Evolutionary conservation across 495 filamentous ascomycete genomes (phyloP).

Genomic region (Penicillium argentinense): DNA sequence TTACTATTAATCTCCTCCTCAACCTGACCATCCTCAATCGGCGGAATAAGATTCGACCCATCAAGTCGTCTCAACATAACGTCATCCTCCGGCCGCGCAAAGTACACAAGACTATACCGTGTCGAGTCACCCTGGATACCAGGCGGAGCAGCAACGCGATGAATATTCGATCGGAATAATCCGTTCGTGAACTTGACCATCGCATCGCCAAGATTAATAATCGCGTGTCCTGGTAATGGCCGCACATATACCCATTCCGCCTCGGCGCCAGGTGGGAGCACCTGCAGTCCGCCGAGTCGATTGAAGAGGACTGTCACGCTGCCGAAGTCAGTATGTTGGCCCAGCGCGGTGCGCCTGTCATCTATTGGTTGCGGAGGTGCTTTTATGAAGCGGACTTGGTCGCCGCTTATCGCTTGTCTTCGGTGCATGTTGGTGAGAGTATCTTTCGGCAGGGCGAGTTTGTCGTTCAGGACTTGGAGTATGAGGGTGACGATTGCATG

Average conservation of each 20-base stretch:
- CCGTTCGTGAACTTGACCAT: slow-evolving; percentile 64
- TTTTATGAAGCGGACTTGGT: slow-evolving; percentile 60
- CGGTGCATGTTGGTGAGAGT: slow-evolving; percentile 52
- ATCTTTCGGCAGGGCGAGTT: slow-evolving; percentile 47
- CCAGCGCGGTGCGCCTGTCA: slow-evolving; percentile 40
- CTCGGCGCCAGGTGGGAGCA: slow-evolving; percentile 45
- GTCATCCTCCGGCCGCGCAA: slow-evolving; percentile 58
- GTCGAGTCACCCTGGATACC: slow-evolving; percentile 50
- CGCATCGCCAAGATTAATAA: slow-evolving; percentile 67
- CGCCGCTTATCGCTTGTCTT: slow-evolving; percentile 49
- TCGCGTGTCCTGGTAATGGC: slow-evolving; percentile 55
- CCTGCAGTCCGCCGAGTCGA: slow-evolving; percentile 59
- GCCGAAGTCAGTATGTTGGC: slow-evolving; percentile 55
- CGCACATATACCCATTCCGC: slow-evolving; percentile 60
- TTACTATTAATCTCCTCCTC: slow-evolving; percentile 44
- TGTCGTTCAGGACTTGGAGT: slow-evolving; percentile 48
- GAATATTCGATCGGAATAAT: slow-evolving; percentile 60
- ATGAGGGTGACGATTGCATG: slow-evolving; percentile 51
- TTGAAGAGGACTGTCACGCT: slow-evolving; percentile 61
- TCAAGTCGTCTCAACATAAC: slow-evolving; percentile 50
- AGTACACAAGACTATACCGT: slow-evolving; percentile 63
- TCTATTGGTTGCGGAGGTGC: slow-evolving; percentile 41
- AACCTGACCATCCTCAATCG: slow-evolving; percentile 34
- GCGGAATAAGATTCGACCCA: slow-evolving; percentile 30
- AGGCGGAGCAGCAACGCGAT: slow-evolving; percentile 60